A percentile compares a stretch with the other conserved stretches of the same genome.
phyloP scores from a whole-genome alignment of 257 asterid species.

The Coffea eugenioides region DNA sequence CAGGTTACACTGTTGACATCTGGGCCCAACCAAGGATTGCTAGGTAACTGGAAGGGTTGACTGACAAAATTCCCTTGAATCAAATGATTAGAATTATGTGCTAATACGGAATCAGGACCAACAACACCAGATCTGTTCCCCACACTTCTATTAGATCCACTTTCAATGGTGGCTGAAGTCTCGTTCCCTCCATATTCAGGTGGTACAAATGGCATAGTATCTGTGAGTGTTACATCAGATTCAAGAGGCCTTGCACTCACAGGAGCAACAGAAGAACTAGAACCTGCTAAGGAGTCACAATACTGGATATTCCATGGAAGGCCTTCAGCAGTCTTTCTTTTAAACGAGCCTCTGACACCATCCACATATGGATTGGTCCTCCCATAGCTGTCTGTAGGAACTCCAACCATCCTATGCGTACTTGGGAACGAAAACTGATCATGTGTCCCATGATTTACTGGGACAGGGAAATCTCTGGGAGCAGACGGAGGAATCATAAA shows the following conservation, averaged over 20 bases:
- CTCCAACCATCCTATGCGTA: constrained; percentile 26
- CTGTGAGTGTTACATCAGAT: constrained; percentile 32
- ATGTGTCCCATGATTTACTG: constrained; percentile 46
- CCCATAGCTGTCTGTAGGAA: constrained; percentile 32
- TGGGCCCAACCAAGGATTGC: constrained; percentile 62
- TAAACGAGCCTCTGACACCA: constrained; percentile 43
- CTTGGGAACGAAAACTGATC: constrained; percentile 42
- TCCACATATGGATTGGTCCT: constrained; percentile 48
- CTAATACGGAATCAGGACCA: constrained; percentile 43
- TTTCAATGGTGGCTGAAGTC: constrained; percentile 22
- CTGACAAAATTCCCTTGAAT: constrained; percentile 57
- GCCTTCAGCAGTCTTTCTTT: constrained; percentile 63
- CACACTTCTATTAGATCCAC: constrained; percentile 37
- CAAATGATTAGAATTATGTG: constrained; percentile 39
- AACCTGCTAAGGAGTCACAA: constrained; percentile 42
- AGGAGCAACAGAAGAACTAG: constrained; percentile 56
- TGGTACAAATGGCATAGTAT: constrained; percentile 30
- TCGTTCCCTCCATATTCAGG: constrained; percentile 40
- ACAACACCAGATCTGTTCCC: constrained; percentile 44
- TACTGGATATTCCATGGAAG: constrained; percentile 35
- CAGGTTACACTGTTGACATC: constrained; percentile 50
- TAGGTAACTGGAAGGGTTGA: constrained; percentile 54
- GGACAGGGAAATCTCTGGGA: constrained; percentile 51
- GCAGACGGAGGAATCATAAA: constrained; percentile 55
- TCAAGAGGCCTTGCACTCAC: constrained; percentile 31